phyloP scores from a whole-genome alignment of 352 stramenopile genomes.

The Phytopythium chamaehyphon region DNA sequence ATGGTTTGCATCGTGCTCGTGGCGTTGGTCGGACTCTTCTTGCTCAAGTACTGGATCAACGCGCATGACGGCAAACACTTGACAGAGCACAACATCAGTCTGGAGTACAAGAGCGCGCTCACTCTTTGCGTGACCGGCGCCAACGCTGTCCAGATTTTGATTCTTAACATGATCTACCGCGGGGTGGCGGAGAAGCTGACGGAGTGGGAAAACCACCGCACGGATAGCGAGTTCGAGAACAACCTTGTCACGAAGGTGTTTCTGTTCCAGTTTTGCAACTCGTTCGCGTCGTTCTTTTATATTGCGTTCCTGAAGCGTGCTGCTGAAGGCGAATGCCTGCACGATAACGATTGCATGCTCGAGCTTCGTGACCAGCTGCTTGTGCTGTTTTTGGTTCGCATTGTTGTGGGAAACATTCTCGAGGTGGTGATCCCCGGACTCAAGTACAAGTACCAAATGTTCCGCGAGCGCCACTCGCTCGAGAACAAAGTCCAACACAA shows the following conservation, averaged over 20 bases:
- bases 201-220: constrained; percentile 92
- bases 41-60: constrained; percentile 74
- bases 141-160: constrained; percentile 89
- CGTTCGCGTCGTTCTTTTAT: constrained; percentile 97
- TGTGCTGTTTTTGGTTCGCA: constrained; percentile 90
- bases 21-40: constrained; percentile 65
- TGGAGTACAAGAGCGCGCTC: constrained; percentile 34
- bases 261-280: constrained; percentile 97
- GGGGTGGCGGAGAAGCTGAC: constrained; percentile 91
- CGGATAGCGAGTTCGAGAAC: constrained; percentile 86
- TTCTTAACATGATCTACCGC: constrained; percentile 93
- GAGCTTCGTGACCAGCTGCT: constrained; percentile 90
- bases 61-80: constrained; percentile 17
- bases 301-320: constrained; percentile 75
- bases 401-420: constrained; percentile 90
- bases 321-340: constrained; percentile 74
- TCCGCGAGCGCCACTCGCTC: constrained; percentile 28
- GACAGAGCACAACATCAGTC: constrained; percentile 21
- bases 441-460: constrained; percentile 74
- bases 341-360: constrained; percentile 76
- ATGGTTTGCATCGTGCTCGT: constrained; percentile 76
- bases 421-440: constrained; percentile 85
- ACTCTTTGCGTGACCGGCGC: constrained; percentile 50
- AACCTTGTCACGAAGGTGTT: constrained; percentile 98
- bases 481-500: constrained; percentile 50